Base-by-base conservation (phyloP, 108 stramenopile genomes). In the Skeletonema marinoi region DNA sequence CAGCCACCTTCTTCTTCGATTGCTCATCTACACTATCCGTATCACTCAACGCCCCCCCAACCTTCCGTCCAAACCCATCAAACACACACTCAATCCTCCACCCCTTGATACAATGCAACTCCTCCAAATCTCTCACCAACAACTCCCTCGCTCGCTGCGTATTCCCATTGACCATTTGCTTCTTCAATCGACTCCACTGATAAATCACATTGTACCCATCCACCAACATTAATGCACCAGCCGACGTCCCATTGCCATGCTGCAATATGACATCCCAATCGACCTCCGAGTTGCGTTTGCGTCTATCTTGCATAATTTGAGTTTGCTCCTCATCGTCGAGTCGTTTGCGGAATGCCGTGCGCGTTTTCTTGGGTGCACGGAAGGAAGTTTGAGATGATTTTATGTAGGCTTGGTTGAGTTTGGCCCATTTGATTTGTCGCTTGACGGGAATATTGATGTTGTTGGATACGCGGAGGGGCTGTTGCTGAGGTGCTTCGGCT, bases 151-250 rank as follows among this genome's bases (percentile, higher is more conserved):
- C 93, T 44, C 77, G 51, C 17, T 73, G 58, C 1, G 81, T 71
- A 69, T 91, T 91, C 10, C 87, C 86, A 44, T 86, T 90, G 14
- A 68, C 38, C 94, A 95, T 92, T 71, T 89, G 89, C 56, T 95
- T 95, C 71, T 93, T 93, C 56, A 95, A 65, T 65, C 94, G 85
- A 36, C 88, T 60, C 91, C 92, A 96, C 71, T 93, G 88, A 71
- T 93, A 68, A 19, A 96, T 92, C 62, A 96, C 83, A 73, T 96
- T 96, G 79, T 96, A 96, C 0, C 88, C 94, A 80, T 96, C 94
- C 2, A 96, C 94, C 44, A 96, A 68, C 62, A 96, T 87, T 0
- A 96, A 75, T 4, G 94, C 90, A 62, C 82, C 71, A 16, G 87
- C 74, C 0, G 75, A 41, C 3, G 88, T 90, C 31, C 80, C 87